A percentile compares a stretch with the other conserved stretches of the same genome.
Evolutionary conservation across 129 eudicot genomes (phyloP).

Genomic region (Erigeron canadensis): DNA sequence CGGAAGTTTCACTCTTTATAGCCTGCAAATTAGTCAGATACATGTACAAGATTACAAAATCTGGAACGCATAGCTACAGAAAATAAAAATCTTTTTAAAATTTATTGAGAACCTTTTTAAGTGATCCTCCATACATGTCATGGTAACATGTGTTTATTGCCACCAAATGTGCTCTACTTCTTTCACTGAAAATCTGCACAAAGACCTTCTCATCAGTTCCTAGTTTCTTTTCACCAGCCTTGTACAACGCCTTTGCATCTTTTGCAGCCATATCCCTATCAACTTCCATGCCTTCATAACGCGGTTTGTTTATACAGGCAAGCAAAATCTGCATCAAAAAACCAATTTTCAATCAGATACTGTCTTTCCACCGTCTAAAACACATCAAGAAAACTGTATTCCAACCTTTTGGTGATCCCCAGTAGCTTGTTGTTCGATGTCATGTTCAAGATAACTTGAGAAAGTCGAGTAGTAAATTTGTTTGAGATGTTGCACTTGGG

Average conservation of each 20-base stretch:
- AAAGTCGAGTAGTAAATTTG: slow-evolving; percentile 47
- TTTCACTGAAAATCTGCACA: slow-evolving; percentile 45
- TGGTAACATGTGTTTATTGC: slow-evolving; percentile 48
- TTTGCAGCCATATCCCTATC: slow-evolving; percentile 47
- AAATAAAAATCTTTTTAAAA: background rate
- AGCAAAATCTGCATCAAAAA: slow-evolving; percentile 56
- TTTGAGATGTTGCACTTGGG: slow-evolving; percentile 41
- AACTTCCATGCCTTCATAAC: slow-evolving; percentile 57
- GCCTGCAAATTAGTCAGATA: slow-evolving; percentile 40
- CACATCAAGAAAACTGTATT: background rate
- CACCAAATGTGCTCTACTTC: slow-evolving; percentile 59
- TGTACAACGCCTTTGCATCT: slow-evolving; percentile 62
- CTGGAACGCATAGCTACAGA: background rate
- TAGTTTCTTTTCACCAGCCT: slow-evolving; percentile 63
- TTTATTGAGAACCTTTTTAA: slow-evolving; percentile 44
- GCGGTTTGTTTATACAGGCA: slow-evolving; percentile 44
- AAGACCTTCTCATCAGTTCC: slow-evolving; percentile 58
- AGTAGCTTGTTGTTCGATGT: slow-evolving; percentile 38
- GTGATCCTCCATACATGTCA: slow-evolving; percentile 54
- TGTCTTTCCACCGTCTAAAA: background rate
- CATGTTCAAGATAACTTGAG: slow-evolving; percentile 43
- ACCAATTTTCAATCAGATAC: slow-evolving; percentile 4
- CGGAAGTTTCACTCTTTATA: slow-evolving; percentile 62
- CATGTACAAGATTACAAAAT: slow-evolving; percentile 6
- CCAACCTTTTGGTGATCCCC: slow-evolving; percentile 61